Percentiles rank a stretch among this genome's conserved stretches.
These are phyloP conservation scores for Xylaria venustula DNA, from an alignment of 495 filamentous ascomycete genomes.

Conservation along the genomic window DNA sequence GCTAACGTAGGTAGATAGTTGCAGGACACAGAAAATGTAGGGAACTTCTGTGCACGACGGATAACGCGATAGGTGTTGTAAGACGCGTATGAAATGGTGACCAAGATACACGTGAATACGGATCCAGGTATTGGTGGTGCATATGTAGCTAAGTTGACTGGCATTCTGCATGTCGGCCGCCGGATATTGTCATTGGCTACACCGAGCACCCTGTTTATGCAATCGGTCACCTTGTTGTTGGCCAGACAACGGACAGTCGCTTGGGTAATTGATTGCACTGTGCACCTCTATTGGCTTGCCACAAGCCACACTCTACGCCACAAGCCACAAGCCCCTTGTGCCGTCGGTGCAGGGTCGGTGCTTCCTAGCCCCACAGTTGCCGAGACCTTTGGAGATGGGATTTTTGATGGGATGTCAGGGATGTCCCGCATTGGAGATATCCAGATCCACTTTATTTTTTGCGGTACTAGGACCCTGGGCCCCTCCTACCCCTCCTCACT, in stretches of 20 bases:
- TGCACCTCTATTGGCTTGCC: too few relatives aligned
- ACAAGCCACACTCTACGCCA: too few relatives aligned
- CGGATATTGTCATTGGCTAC: background rate
- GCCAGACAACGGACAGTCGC: background rate
- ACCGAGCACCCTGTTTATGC: background rate
- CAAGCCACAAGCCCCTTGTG: too few relatives aligned
- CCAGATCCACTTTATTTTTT: background rate
- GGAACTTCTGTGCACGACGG: too few relatives aligned
- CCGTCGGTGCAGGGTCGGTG: too few relatives aligned
- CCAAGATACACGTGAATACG: too few relatives aligned
- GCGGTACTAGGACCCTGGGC: background rate
- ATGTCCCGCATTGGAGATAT: constrained; percentile 1
- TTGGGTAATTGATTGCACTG: too few relatives aligned
- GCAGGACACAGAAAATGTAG: too few relatives aligned
- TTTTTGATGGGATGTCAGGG: background rate
- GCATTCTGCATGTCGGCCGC: background rate
- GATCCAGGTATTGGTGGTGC: too few relatives aligned
- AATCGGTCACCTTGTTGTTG: background rate
- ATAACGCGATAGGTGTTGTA: background rate
- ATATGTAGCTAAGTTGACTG: background rate
- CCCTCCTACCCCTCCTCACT: background rate
- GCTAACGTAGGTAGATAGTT: too few relatives aligned
- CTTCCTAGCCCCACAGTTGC: background rate
- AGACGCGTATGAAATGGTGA: background rate
- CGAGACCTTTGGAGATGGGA: background rate